Base-by-base conservation (phyloP, 2,329 filamentous ascomycete species). In the Monilinia aucupariae region DNA sequence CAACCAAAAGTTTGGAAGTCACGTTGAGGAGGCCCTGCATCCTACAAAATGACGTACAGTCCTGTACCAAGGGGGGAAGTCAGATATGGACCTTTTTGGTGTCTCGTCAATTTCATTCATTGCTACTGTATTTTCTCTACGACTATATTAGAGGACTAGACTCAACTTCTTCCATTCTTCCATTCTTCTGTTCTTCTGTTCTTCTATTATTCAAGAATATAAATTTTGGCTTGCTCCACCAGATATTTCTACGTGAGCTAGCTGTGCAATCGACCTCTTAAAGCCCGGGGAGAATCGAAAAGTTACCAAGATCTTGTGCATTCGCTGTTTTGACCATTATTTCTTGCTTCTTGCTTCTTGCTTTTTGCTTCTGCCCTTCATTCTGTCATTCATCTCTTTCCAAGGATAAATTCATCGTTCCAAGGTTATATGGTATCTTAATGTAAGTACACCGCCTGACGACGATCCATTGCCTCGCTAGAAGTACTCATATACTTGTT, bases 1-100 rank as follows among this genome's bases (percentile, higher is more conserved):
- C 52, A 54, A 30, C 37, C 41, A 41, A 30, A 43, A n/a, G 27
- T 22, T 30, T 20, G 37, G 37, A 41, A 54, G 39, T 55, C 39
- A 45, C 53, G 22, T 15, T 55, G 53, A 55, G 39, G 39, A 10
- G 53, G 39, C 22, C 37, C 37, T 54, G 52, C 52, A 54, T 54
- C 41, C n/a, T n/a, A n/a, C n/a, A n/a, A n/a, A n/a, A n/a, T n/a
- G n/a, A n/a, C n/a, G n/a, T n/a, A n/a, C n/a, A n/a, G n/a, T n/a
- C n/a, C n/a, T n/a, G n/a, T n/a, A n/a, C n/a, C n/a, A n/a, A n/a
- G n/a, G n/a, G n/a, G n/a, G n/a, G n/a, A n/a, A n/a, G n/a, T n/a
- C 17, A 54, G 30, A n/a, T 30, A 30, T 30, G 27, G 27, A 30
- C 27, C 27, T 3, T 30, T 30, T n/a, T n/a, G n/a, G n/a, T n/a